Base-by-base conservation (phyloP, 2,329 filamentous ascomycete genomes). In the Dactylella cylindrospora region DNA sequence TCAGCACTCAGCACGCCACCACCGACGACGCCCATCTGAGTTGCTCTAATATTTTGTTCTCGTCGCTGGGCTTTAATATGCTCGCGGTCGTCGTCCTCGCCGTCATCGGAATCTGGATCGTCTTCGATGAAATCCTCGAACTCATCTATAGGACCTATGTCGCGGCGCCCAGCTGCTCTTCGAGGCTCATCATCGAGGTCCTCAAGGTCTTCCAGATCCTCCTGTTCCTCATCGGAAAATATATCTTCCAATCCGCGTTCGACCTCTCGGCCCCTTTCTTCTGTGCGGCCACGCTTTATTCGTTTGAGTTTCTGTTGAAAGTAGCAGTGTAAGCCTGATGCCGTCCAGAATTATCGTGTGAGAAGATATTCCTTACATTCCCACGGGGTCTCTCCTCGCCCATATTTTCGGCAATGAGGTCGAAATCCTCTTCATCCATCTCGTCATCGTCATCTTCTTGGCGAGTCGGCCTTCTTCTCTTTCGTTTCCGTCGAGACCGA, bases 121-220 rank as follows among this genome's bases (percentile, higher is more conserved):
- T 96, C 90, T 72, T 97, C 91, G 70, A 98, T 98, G 73, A 98
- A 98, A 72, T 91, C 90, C 62, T 89, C 89, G 72, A 95, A 88
- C 70, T 95, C 89, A 72, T 94, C 87, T 39, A 81, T 81, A 64
- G 54, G 43, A 17, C 65, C 65, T 25, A 57, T 43, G 32, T 65
- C 61, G 23, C 53, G 59, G 31, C 36, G 22, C 26, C 41, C 41
- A 50, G 61, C 23, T 23, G 28, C 13, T 52, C 59, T 22, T 51
- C 64, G 22, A 65, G 45, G 10, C 43, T 74, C 74, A 36, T 76
- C 73, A 57, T 79, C 79, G 52, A 68, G 70, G 26, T 77, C 76
- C 33, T 80, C 78, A 13, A 72, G 73, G 3, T 76, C 79, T 54
- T 80, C 82, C 13, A 86, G 83, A 50, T 95, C 35, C 10, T 54